Conservation (phyloP, 116 monocot genomes). For the Posidonia oceanica region DNA sequence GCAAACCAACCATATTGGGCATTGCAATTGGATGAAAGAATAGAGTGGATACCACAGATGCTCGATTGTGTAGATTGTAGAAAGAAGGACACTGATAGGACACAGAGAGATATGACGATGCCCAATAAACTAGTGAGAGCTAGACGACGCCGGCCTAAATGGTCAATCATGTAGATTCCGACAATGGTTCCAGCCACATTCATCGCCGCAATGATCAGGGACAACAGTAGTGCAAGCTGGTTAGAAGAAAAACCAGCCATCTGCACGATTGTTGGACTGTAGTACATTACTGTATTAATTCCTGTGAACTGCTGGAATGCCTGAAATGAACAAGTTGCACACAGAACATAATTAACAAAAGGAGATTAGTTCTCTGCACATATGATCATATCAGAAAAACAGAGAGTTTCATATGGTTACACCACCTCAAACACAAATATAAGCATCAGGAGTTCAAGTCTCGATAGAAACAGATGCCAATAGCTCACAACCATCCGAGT, state of each 20-base stretch:
- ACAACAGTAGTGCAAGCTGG: slow-evolving; percentile 48
- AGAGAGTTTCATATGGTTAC: too few species aligned
- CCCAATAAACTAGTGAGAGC: slow-evolving; percentile 53
- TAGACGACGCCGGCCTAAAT: slow-evolving; percentile 46
- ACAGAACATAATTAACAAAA: neutral
- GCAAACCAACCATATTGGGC: slow-evolving; percentile 41
- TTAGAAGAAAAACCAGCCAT: slow-evolving; percentile 91
- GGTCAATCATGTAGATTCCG: slow-evolving; percentile 63
- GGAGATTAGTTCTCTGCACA: too few species aligned
- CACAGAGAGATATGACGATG: slow-evolving; percentile 39
- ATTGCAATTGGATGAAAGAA: slow-evolving; percentile 13
- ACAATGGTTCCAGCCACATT: slow-evolving; percentile 52
- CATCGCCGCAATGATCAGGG: slow-evolving; percentile 59
- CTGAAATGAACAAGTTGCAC: slow-evolving; percentile 16
- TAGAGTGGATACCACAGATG: slow-evolving; percentile 2
- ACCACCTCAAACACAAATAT: too few species aligned
- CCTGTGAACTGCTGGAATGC: slow-evolving; percentile 87
- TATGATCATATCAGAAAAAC: too few species aligned
- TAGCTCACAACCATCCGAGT: too few species aligned
- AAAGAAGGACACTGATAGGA: slow-evolving; percentile 51
- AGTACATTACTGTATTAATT: slow-evolving; percentile 93
- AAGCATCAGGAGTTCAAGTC: too few species aligned
- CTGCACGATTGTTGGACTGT: slow-evolving; percentile 86
- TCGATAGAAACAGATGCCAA: neutral
- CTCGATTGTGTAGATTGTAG: slow-evolving; percentile 24